These are phyloP conservation scores for Medicago lupulina DNA, from an alignment of 306 rosid genomes.

Conservation along the genomic window DNA sequence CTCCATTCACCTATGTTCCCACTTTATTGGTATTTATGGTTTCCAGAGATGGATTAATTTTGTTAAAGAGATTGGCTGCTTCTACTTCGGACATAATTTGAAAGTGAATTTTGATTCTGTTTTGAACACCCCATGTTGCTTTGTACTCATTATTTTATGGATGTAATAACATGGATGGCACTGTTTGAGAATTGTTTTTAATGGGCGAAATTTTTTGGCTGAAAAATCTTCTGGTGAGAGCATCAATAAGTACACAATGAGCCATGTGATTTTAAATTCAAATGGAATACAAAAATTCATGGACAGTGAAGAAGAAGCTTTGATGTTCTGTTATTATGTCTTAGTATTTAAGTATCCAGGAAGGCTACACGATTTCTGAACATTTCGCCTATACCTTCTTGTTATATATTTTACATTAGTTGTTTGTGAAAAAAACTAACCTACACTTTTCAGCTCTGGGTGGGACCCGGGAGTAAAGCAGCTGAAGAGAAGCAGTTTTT, in stretches of 20 bases:
- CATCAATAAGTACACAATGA: slow-evolving; percentile 31
- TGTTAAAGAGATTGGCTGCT: slow-evolving; percentile 7
- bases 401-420: slow-evolving; percentile 19
- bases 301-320: slow-evolving; percentile 21
- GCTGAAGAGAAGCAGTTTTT: slow-evolving; percentile 90
- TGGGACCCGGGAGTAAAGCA: slow-evolving; percentile 98
- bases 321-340: slow-evolving; percentile 28
- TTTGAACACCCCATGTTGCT: slow-evolving; percentile 12
- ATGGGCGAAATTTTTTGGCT: background rate
- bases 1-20: slow-evolving; percentile 26
- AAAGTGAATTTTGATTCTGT: slow-evolving; percentile 13
- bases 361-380: slow-evolving; percentile 29
- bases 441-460: slow-evolving; percentile 86
- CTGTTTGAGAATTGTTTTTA: slow-evolving; percentile 18
- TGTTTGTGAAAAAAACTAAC: slow-evolving; percentile 38
- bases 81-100: slow-evolving; percentile 13
- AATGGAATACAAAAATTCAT: slow-evolving; percentile 17
- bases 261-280: slow-evolving; percentile 30
- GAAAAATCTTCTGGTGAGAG: slow-evolving; percentile 17
- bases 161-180: slow-evolving; percentile 15
- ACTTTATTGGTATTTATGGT: slow-evolving; percentile 3
- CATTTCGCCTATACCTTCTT: slow-evolving; percentile 6
- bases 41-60: slow-evolving; percentile 19
- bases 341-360: slow-evolving; percentile 27
- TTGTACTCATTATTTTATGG: slow-evolving; percentile 21